Conservation (phyloP, 345 rosid genomes). For the Raphanus sativus region DNA sequence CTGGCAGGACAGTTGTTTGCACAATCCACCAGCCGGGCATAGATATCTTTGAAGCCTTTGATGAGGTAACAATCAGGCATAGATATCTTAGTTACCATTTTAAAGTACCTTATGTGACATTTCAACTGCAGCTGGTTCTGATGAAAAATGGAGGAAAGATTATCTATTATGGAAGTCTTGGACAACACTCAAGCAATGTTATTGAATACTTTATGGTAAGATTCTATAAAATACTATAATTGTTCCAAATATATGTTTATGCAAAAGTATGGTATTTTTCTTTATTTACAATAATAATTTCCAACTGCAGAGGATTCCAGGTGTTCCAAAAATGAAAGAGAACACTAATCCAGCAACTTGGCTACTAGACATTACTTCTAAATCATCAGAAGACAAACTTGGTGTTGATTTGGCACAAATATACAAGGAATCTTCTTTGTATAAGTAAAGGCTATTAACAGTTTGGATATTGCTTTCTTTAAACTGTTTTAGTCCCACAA, state of each 20-base stretch:
- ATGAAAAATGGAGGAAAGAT: slow-evolving; percentile 62
- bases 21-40: slow-evolving; percentile 53
- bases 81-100: background rate
- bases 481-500: too few relatives aligned
- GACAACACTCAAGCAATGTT: slow-evolving; percentile 52
- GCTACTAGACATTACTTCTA: slow-evolving; percentile 50
- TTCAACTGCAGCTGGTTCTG: slow-evolving; percentile 49
- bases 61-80: slow-evolving; percentile 37
- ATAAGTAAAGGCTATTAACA: slow-evolving; percentile 27
- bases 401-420: slow-evolving; percentile 43
- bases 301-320: slow-evolving; percentile 32
- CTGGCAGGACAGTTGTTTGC: slow-evolving; percentile 52
- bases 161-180: slow-evolving; percentile 55
- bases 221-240: background rate
- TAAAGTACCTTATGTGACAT: background rate
- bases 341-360: slow-evolving; percentile 56
- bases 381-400: slow-evolving; percentile 41
- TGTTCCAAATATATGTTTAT: background rate
- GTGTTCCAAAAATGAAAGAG: slow-evolving; percentile 42
- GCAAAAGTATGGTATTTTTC: background rate
- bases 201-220: slow-evolving; percentile 56
- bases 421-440: slow-evolving; percentile 40
- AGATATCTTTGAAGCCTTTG: slow-evolving; percentile 49
- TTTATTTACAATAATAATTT: background rate
- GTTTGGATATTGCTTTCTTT: background rate